Percentiles rank a stretch among this genome's conserved stretches.
These are phyloP conservation scores for Melastoma candidum DNA, from an alignment of 441 rosid species.

Conservation along the genomic window DNA sequence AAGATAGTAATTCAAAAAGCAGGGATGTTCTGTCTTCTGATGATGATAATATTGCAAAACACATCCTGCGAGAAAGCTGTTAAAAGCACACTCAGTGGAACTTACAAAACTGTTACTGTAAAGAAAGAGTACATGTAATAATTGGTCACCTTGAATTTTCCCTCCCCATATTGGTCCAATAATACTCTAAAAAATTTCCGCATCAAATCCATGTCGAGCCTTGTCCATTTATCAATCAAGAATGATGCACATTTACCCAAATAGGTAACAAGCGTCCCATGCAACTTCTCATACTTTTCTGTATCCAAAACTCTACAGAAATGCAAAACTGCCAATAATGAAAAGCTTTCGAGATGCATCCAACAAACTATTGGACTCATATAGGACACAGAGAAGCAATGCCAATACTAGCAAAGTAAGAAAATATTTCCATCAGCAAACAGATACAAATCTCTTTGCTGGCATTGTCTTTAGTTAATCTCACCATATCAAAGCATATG, in stretches of 20 bases:
- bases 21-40: conserved; percentile 27
- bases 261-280: conserved; percentile 40
- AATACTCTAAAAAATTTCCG: conserved; percentile 31
- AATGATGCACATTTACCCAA: conserved; percentile 42
- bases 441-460: too few species aligned
- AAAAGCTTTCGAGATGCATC: too few species aligned
- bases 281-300: conserved; percentile 44
- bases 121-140: conserved; percentile 2
- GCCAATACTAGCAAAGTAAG: too few species aligned
- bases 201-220: conserved; percentile 38
- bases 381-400: neutral
- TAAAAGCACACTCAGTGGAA: conserved; percentile 17
- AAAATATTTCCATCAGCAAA: too few species aligned
- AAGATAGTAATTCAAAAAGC: conserved; percentile 29
- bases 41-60: conserved; percentile 42
- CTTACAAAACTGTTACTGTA: neutral
- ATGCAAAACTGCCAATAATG: conserved; percentile 2
- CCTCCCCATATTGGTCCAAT: conserved; percentile 42
- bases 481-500: too few species aligned
- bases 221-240: conserved; percentile 41
- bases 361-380: conserved; percentile 5
- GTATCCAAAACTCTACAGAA: conserved; percentile 51
- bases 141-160: conserved; percentile 48
- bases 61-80: conserved; percentile 65
- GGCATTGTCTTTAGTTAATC: too few species aligned